Conservation (phyloP, 2,329 filamentous ascomycete species). For the Ophiostoma himal-ulmi region DNA sequence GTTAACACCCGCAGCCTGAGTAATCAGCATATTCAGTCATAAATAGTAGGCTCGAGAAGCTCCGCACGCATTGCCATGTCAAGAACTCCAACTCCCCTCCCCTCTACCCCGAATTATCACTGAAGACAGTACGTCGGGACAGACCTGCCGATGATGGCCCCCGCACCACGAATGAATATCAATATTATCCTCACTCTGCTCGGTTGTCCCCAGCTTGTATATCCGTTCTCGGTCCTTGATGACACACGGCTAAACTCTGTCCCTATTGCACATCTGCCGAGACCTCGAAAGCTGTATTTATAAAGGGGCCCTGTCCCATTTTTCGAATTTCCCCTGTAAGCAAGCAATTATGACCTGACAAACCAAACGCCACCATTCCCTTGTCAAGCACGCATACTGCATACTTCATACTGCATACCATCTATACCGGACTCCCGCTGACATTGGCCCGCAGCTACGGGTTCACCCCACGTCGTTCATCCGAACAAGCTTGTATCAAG, state of each 20-base stretch:
- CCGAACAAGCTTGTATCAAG: background rate
- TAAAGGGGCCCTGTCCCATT: background rate
- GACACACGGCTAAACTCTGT: background rate
- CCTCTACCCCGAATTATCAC: background rate
- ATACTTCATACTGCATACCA: background rate
- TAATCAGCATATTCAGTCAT: no score
- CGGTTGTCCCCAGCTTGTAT: background rate
- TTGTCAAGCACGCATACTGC: background rate
- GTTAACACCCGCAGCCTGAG: no score
- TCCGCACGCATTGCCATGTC: background rate
- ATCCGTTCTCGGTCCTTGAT: background rate
- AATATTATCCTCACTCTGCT: background rate
- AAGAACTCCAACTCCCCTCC: background rate
- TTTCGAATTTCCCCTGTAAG: background rate
- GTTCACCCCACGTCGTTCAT: slow-evolving; percentile 1
- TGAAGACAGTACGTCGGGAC: slow-evolving; percentile 12
- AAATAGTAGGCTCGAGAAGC: background rate
- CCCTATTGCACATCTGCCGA: background rate
- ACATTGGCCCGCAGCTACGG: slow-evolving; percentile 1
- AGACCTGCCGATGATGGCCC: slow-evolving; percentile 18
- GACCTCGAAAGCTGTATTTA: background rate
- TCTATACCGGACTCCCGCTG: background rate
- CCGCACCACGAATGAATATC: slow-evolving; percentile 4
- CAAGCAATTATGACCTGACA: background rate
- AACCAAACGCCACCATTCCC: background rate